Conservation (phyloP, 2,329 filamentous ascomycete species). For the Aspergillus latus region DNA sequence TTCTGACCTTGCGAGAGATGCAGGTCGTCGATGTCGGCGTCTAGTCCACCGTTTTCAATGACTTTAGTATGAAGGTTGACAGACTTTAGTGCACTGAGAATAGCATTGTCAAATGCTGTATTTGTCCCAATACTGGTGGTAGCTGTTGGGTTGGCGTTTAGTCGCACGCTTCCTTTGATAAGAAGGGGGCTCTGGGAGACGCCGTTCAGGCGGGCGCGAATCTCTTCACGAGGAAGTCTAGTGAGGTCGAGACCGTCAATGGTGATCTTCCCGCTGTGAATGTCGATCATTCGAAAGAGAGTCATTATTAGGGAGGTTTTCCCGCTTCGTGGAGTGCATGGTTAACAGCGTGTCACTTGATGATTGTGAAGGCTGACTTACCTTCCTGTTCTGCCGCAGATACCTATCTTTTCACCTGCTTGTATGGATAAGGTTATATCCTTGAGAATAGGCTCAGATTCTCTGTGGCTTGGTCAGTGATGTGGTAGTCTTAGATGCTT, state of each 20-base stretch:
- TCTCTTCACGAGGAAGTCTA: constrained; percentile 38
- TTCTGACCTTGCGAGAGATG: constrained; percentile 60
- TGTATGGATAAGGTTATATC: constrained; percentile 49
- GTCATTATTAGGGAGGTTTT: constrained; percentile 46
- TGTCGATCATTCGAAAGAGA: constrained; percentile 46
- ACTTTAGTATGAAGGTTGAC: constrained; percentile 41
- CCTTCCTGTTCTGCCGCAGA: constrained; percentile 44
- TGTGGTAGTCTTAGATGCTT: not conserved
- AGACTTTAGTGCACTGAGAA: constrained; percentile 38
- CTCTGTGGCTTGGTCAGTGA: constrained; percentile 12
- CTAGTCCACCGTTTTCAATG: constrained; percentile 41
- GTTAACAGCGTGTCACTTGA: not conserved
- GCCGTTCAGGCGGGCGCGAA: constrained; percentile 44
- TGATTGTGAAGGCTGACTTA: constrained; percentile 14
- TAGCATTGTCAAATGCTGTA: constrained; percentile 29
- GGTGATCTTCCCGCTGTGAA: constrained; percentile 32
- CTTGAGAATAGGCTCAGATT: constrained; percentile 43
- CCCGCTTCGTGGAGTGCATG: constrained; percentile 30
- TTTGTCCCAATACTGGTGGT: constrained; percentile 13
- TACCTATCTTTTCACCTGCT: constrained; percentile 42
- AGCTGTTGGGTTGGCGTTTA: constrained; percentile 42
- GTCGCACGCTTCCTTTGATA: constrained; percentile 41
- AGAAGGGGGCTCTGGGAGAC: constrained; percentile 48
- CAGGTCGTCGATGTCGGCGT: constrained; percentile 49
- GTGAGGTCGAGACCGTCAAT: constrained; percentile 39